A percentile compares a stretch with the other conserved stretches of the same genome.
phyloP scores from a whole-genome alignment of 257 asterid genomes.

The Plantago elongata region DNA sequence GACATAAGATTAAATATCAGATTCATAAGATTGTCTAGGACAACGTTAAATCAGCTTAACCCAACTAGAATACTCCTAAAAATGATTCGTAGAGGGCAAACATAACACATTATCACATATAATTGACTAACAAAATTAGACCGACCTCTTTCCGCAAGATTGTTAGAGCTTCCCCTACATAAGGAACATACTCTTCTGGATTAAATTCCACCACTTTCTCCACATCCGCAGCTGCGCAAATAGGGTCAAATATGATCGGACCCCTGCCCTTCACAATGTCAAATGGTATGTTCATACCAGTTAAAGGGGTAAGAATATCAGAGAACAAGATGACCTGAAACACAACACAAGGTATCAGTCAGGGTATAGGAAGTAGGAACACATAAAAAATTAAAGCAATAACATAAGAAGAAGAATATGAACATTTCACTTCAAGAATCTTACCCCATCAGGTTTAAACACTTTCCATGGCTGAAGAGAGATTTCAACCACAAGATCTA shows the following conservation, averaged over 20 bases:
- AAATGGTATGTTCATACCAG: constrained; percentile 98
- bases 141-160: constrained; percentile 89
- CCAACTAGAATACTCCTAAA: neutral
- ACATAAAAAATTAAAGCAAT: neutral
- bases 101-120: neutral
- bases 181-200: constrained; percentile 91
- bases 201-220: constrained; percentile 79
- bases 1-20: neutral
- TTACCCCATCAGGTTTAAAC: constrained; percentile 93
- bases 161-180: constrained; percentile 90
- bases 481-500: constrained; percentile 96
- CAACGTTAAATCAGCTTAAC: neutral
- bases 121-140: constrained; percentile 1
- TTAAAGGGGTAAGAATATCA: constrained; percentile 94
- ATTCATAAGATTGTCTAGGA: constrained; percentile 1
- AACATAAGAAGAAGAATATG: no score
- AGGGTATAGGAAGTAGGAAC: constrained; percentile 12
- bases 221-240: constrained; percentile 56
- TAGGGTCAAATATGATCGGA: constrained; percentile 87
- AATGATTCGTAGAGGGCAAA: neutral
- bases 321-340: constrained; percentile 95
- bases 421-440: constrained; percentile 3
- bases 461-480: constrained; percentile 98
- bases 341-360: constrained; percentile 1
- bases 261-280: constrained; percentile 97